phyloP scores from a whole-genome alignment of 1,284 basidiomycete genomes.

The Cutaneotrichosporon daszewskae region DNA sequence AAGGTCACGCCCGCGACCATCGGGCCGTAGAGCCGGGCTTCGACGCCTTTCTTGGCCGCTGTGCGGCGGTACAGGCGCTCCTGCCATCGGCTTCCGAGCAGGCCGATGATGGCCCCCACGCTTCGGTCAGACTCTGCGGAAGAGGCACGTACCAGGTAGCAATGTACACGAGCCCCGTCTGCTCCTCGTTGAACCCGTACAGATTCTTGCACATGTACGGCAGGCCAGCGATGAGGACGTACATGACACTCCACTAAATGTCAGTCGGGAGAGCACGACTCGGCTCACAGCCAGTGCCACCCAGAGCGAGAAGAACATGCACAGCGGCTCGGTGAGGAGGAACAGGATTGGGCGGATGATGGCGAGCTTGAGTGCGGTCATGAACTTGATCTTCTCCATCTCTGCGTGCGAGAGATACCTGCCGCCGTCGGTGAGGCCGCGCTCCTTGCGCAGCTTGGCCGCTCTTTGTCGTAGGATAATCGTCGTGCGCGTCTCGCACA shows the following conservation, averaged over 20 bases:
- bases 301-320: constrained; percentile 69
- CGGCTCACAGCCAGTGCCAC: constrained; percentile 55
- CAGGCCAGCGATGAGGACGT: constrained; percentile 63
- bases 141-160: constrained; percentile 49
- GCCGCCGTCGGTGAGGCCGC: constrained; percentile 32
- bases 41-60: constrained; percentile 56
- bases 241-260: constrained; percentile 65
- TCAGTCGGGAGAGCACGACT: not conserved
- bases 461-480: constrained; percentile 42
- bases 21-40: constrained; percentile 65
- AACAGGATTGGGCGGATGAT: constrained; percentile 48
- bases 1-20: constrained; percentile 61
- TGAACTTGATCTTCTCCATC: constrained; percentile 34
- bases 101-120: constrained; percentile 59
- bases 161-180: constrained; percentile 60
- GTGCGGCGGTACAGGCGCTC: constrained; percentile 56
- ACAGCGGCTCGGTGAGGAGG: constrained; percentile 67
- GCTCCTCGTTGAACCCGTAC: constrained; percentile 61
- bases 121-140: not conserved
- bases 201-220: constrained; percentile 58
- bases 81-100: constrained; percentile 59
- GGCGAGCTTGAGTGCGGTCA: constrained; percentile 31
- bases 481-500: constrained; percentile 44
- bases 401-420: constrained; percentile 47
- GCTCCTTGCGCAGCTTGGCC: constrained; percentile 28